phyloP scores from a whole-genome alignment of 192 early-diverging fungal species.

The Rhizoclosmatium sp. region DNA sequence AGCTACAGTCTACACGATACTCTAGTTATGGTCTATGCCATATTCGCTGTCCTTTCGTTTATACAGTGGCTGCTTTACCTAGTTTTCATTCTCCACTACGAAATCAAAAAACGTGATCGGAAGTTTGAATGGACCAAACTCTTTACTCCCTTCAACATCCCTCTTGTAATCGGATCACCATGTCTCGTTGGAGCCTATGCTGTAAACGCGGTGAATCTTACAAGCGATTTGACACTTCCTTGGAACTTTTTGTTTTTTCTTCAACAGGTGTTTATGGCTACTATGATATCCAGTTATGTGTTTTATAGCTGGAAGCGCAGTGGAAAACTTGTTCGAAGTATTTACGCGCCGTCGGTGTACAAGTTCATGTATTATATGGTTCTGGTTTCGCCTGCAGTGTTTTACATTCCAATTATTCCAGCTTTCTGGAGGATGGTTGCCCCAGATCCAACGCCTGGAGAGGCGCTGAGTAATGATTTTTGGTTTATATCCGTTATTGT shows the following conservation, averaged over 20 bases:
- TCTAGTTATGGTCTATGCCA: neutral
- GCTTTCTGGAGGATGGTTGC: neutral
- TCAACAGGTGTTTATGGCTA: neutral
- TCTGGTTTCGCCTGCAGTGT: neutral
- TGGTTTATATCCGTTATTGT: neutral
- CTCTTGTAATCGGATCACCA: neutral
- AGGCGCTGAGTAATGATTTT: neutral
- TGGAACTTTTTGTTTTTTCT: neutral
- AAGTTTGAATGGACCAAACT: neutral
- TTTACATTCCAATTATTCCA: conserved; percentile 13
- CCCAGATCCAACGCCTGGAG: neutral
- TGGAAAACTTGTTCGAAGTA: conserved; percentile 12
- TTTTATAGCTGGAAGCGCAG: conserved; percentile 15
- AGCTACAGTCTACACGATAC: conserved; percentile 24
- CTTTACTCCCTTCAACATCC: conserved; percentile 31
- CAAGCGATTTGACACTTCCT: neutral
- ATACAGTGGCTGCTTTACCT: neutral
- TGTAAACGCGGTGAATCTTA: neutral
- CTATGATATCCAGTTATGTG: neutral
- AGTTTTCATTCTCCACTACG: conserved; percentile 2
- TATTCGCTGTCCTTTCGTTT: neutral
- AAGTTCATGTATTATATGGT: conserved; percentile 25
- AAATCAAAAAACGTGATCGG: neutral
- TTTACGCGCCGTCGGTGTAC: neutral
- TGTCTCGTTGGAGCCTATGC: neutral